A percentile compares a stretch with the other conserved stretches of the same genome.
Conservation (phyloP, 2,329 filamentous ascomycete species). For the Aspergillus sp. region DNA sequence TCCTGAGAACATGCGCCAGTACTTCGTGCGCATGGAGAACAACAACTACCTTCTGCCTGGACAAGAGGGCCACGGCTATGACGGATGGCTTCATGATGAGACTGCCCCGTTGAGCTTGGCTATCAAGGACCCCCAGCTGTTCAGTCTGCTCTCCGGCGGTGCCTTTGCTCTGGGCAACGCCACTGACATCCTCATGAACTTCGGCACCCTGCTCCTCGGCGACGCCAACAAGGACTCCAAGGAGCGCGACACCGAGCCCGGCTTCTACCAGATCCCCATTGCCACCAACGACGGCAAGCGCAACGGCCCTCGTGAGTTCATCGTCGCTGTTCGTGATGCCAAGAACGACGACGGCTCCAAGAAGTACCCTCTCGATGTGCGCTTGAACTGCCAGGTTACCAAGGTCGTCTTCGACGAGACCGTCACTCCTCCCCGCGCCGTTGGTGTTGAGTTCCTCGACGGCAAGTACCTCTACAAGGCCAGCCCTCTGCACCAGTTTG, state of each 20-base stretch:
- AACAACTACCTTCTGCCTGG: constrained; percentile 49
- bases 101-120: constrained; percentile 47
- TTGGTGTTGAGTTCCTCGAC: constrained; percentile 50
- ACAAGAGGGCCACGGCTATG: constrained; percentile 44
- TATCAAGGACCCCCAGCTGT: constrained; percentile 51
- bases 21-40: constrained; percentile 54
- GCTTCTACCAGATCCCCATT: constrained; percentile 59
- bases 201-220: constrained; percentile 46
- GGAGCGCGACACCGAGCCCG: constrained; percentile 47
- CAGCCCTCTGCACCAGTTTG: constrained; percentile 33
- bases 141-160: constrained; percentile 52
- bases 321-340: constrained; percentile 25
- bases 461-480: constrained; percentile 49
- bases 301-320: constrained; percentile 42
- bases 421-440: constrained; percentile 40
- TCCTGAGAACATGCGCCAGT: constrained; percentile 56
- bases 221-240: constrained; percentile 52
- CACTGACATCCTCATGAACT: constrained; percentile 40
- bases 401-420: constrained; percentile 45
- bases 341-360: constrained; percentile 22
- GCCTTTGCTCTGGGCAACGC: constrained; percentile 52
- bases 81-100: constrained; percentile 26
- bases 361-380: constrained; percentile 56
- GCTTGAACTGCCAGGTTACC: constrained; percentile 47
- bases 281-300: constrained; percentile 33